Evolutionary conservation across 495 filamentous ascomycete species (phyloP).

Genomic region (Aspergillus ostianus): DNA sequence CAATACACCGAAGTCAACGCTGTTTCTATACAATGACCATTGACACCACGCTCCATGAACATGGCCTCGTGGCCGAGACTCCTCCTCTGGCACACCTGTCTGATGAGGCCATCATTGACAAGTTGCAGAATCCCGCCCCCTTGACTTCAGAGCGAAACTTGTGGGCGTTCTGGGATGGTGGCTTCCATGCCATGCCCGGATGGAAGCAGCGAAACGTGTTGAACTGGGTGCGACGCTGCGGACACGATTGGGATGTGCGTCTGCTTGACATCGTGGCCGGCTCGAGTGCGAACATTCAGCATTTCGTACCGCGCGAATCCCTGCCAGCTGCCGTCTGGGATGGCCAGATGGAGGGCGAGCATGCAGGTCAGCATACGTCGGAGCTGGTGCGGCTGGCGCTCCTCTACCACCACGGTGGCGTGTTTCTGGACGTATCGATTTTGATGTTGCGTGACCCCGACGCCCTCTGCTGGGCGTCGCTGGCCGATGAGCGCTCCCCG

Average conservation of each 20-base stretch:
- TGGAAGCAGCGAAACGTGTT: constrained; percentile 27
- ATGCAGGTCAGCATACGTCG: constrained; percentile 22
- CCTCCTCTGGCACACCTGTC: too few species aligned
- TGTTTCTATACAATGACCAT: too few species aligned
- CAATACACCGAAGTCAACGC: too few species aligned
- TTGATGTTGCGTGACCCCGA: constrained; percentile 23
- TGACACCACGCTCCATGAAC: too few species aligned
- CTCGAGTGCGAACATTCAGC: constrained; percentile 17
- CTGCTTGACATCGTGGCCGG: constrained; percentile 22
- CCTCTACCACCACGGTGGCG: constrained; percentile 24
- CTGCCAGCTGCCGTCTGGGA: constrained; percentile 19
- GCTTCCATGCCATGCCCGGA: constrained; percentile 18
- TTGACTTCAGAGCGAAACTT: constrained; percentile 25
- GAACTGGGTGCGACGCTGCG: constrained; percentile 22
- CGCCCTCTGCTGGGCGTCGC: constrained; percentile 20
- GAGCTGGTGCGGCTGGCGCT: constrained; percentile 22
- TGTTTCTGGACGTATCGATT: constrained; percentile 26
- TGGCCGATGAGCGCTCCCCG: constrained; percentile 11
- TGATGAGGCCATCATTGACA: not conserved
- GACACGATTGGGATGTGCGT: constrained; percentile 24
- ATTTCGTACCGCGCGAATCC: constrained; percentile 9
- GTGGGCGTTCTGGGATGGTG: constrained; percentile 31
- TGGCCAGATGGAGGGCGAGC: constrained; percentile 17
- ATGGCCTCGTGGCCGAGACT: too few species aligned
- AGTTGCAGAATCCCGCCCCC: not conserved